Conservation (phyloP, 2,329 filamentous ascomycete species). For the Botryotinia convoluta region DNA sequence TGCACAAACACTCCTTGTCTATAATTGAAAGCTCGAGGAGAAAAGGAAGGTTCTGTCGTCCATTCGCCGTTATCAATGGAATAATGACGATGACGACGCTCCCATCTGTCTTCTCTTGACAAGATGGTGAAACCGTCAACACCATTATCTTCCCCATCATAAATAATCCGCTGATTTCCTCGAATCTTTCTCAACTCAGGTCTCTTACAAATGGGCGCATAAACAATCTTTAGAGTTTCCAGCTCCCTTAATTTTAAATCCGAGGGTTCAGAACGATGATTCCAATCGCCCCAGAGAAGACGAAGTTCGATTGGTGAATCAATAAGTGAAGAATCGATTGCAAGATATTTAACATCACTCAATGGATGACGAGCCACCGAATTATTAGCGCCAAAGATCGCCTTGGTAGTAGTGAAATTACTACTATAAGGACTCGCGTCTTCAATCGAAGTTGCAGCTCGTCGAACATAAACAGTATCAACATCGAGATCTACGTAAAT, state of each 20-base stretch:
- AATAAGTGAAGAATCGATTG: constrained; percentile 5
- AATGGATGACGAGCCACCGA: neutral
- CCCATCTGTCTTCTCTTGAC: neutral
- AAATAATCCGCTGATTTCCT: neutral
- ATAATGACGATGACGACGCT: neutral
- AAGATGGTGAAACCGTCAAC: neutral
- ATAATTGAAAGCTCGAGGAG: neutral
- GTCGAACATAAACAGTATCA: constrained; percentile 10
- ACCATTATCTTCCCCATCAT: neutral
- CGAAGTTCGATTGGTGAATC: constrained; percentile 10
- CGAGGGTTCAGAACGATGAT: neutral
- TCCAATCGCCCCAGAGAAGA: constrained; percentile 14
- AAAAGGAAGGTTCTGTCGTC: neutral
- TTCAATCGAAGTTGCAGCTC: constrained; percentile 11
- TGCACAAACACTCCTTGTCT: neutral
- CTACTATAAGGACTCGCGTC: neutral
- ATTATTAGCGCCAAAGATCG: constrained; percentile 5
- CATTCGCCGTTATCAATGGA: neutral
- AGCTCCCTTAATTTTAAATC: neutral
- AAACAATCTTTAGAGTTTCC: constrained; percentile 10
- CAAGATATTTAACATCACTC: neutral
- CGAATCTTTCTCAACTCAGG: neutral
- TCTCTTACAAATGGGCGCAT: neutral
- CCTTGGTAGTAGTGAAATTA: constrained; percentile 10
- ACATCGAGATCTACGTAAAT: constrained; percentile 8